Conservation (phyloP, 2,329 filamentous ascomycete species). For the Colletotrichum sp. region DNA sequence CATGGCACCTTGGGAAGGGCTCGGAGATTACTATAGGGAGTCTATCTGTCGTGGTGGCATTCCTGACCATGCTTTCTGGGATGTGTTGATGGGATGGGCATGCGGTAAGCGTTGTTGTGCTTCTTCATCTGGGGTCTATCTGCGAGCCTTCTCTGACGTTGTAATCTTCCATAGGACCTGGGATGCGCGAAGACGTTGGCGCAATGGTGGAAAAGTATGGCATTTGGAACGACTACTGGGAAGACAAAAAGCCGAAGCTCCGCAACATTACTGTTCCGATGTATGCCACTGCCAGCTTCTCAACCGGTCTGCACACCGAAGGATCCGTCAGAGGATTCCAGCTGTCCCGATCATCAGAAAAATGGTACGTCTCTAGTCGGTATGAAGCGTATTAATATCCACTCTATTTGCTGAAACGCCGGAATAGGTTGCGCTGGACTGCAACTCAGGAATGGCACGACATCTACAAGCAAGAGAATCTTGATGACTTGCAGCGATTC, state of each 20-base stretch:
- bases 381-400: background rate
- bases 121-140: background rate
- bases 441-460: background rate
- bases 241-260: constrained; percentile 25
- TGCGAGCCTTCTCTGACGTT: background rate
- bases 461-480: background rate
- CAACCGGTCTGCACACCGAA: background rate
- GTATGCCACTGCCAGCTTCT: constrained; percentile 24
- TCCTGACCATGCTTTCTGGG: constrained; percentile 21
- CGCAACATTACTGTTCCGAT: constrained; percentile 22
- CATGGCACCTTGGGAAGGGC: constrained; percentile 46
- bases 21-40: constrained; percentile 25
- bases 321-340: background rate
- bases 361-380: background rate
- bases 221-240: constrained; percentile 22
- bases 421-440: background rate
- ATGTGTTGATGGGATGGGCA: background rate
- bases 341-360: background rate
- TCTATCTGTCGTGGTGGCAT: constrained; percentile 26
- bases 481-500: background rate
- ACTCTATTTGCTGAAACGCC: background rate
- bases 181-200: constrained; percentile 22
- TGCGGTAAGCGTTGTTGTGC: background rate
- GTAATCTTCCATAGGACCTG: background rate
- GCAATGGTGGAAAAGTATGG: constrained; percentile 23